Conservation (phyloP, 1,284 basidiomycete genomes). For the Pseudozyma sp. region DNA sequence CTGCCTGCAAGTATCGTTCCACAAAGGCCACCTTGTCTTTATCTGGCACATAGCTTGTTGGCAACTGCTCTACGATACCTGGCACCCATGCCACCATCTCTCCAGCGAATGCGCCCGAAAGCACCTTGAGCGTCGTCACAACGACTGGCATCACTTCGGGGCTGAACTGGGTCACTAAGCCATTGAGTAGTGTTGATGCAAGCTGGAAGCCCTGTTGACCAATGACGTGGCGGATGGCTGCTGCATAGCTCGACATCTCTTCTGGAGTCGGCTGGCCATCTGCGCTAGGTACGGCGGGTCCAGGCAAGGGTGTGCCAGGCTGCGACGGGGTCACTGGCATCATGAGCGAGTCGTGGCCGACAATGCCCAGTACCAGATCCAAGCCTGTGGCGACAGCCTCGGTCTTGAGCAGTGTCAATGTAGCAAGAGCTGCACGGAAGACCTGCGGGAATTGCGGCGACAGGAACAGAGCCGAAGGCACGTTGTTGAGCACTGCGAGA, state of each 20-base stretch:
- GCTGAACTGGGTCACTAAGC: constrained; percentile 80
- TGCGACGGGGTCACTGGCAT: constrained; percentile 34
- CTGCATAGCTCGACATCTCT: constrained; percentile 77
- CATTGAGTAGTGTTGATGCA: constrained; percentile 78
- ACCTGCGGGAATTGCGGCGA: constrained; percentile 70
- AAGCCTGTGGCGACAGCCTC: constrained; percentile 84
- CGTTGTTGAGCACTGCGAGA: constrained; percentile 77
- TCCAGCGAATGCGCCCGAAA: constrained; percentile 77
- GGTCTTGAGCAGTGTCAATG: constrained; percentile 69
- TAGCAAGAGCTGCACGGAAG: constrained; percentile 53
- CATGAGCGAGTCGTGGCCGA: constrained; percentile 74
- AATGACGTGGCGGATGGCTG: constrained; percentile 77
- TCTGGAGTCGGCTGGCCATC: constrained; percentile 70
- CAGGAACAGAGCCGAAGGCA: constrained; percentile 79
- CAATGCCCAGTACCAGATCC: constrained; percentile 80
- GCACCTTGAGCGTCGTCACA: constrained; percentile 80
- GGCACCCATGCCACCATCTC: constrained; percentile 81
- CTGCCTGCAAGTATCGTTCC: constrained; percentile 66
- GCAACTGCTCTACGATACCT: constrained; percentile 78
- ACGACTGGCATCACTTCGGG: constrained; percentile 83
- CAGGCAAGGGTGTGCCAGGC: constrained; percentile 36
- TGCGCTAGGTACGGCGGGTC: constrained; percentile 15
- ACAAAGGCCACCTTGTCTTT: constrained; percentile 82
- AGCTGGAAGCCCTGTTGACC: constrained; percentile 81
- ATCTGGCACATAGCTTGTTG: constrained; percentile 75